phyloP scores from a whole-genome alignment of 805 yeast genomes.

The Teunomyces tritomae region DNA sequence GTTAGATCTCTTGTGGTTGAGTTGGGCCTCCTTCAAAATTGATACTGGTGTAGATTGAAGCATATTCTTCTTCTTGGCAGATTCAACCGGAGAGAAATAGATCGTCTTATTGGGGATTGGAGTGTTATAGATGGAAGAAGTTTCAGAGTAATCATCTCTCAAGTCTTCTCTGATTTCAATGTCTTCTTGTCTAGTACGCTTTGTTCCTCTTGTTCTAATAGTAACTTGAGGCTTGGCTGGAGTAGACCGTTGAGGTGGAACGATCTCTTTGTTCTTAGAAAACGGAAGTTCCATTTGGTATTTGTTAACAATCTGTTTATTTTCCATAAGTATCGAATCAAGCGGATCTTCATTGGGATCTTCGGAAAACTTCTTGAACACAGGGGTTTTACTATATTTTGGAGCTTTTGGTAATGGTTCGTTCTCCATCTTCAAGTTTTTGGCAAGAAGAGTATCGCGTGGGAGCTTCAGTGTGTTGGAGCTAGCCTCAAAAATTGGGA shows the following conservation, averaged over 20 bases:
- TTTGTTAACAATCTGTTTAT: constrained; percentile 11
- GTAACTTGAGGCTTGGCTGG: not conserved
- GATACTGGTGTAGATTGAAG: constrained; percentile 27
- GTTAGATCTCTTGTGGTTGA: constrained; percentile 14
- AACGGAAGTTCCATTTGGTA: constrained; percentile 19
- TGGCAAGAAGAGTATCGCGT: constrained; percentile 16
- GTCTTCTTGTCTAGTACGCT: constrained; percentile 7
- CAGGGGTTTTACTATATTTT: constrained; percentile 8
- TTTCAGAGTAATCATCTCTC: constrained; percentile 5
- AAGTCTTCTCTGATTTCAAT: not conserved
- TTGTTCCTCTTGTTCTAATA: constrained; percentile 8
- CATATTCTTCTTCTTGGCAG: constrained; percentile 14
- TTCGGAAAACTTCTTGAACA: constrained; percentile 9
- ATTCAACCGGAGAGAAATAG: constrained; percentile 27
- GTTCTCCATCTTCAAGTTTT: constrained; percentile 16
- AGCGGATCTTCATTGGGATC: constrained; percentile 17
- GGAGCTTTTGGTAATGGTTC: constrained; percentile 11
- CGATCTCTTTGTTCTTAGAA: not conserved
- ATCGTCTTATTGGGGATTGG: constrained; percentile 28
- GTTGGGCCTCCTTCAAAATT: constrained; percentile 16
- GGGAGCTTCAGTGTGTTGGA: constrained; percentile 6
- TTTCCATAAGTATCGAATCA: constrained; percentile 18
- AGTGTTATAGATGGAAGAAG: constrained; percentile 18
- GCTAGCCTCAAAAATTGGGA: constrained; percentile 6
- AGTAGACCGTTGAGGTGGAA: not conserved